Evolutionary conservation across 768 basidiomycete genomes (phyloP).

Genomic region (Serendipita sp.): DNA sequence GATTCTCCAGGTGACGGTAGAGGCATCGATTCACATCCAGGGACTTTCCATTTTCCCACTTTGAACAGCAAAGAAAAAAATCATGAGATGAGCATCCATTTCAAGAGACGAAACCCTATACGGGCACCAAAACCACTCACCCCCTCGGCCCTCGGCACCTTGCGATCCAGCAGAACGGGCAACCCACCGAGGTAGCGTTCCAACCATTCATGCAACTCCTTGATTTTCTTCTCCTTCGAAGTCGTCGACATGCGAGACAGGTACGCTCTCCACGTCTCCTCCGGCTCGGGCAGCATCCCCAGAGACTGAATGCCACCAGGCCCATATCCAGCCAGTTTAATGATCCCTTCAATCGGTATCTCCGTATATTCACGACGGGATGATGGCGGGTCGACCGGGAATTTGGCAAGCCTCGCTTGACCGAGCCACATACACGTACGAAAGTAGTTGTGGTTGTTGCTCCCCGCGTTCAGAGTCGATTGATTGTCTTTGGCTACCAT

Average conservation of each 20-base stretch:
- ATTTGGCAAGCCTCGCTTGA: not conserved
- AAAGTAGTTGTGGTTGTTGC: not conserved
- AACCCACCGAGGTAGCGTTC: not conserved
- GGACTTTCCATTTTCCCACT: not conserved
- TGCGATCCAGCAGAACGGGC: not conserved
- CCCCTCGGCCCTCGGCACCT: not conserved
- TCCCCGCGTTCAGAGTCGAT: not conserved
- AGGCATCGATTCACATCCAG: not conserved
- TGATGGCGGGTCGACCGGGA: not conserved
- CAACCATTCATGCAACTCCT: not conserved
- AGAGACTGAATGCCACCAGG: not conserved
- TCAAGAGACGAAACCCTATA: too few relatives aligned
- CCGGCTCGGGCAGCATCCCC: not conserved
- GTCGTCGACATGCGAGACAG: conserved; percentile 10
- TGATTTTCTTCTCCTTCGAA: not conserved
- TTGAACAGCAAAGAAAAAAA: not conserved
- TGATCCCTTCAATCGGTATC: conserved; percentile 2
- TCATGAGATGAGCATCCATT: conserved; percentile 5
- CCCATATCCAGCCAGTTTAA: conserved; percentile 1
- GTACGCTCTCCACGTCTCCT: conserved; percentile 8
- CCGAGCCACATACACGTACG: not conserved
- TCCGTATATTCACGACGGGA: not conserved
- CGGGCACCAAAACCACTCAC: not conserved
- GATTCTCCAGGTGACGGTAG: conserved; percentile 9
- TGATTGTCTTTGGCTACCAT: not conserved